Percentiles rank a stretch among this genome's conserved stretches.
These are phyloP conservation scores for Acacia pycnantha DNA, from an alignment of 331 rosid genomes.

Conservation along the genomic window DNA sequence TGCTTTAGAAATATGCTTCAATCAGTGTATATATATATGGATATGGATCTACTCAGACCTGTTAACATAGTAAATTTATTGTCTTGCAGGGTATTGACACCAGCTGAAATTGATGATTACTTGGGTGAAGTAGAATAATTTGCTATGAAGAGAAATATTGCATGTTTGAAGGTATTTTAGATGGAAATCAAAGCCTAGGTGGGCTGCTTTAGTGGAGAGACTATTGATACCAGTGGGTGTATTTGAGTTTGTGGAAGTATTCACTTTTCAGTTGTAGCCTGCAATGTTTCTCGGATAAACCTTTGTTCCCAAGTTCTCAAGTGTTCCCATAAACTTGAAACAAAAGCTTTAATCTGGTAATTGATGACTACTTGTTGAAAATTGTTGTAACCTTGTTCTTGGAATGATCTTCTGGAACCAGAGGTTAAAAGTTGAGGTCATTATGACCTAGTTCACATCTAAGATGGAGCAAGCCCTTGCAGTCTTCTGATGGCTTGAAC, in stretches of 20 bases:
- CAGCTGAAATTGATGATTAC: conserved; percentile 91
- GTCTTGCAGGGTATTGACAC: conserved; percentile 81
- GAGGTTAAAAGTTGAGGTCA: too few species aligned
- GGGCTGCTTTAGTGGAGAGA: neutral
- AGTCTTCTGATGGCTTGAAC: too few species aligned
- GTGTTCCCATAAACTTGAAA: conserved; percentile 4
- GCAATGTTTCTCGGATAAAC: conserved; percentile 22
- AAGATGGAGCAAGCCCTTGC: too few species aligned
- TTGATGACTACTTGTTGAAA: neutral
- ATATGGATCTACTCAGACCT: neutral
- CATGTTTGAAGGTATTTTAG: conserved; percentile 31
- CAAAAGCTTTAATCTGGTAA: conserved; percentile 19
- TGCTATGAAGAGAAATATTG: conserved; percentile 18
- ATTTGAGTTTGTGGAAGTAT: conserved; percentile 18
- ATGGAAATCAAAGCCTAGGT: conserved; percentile 14
- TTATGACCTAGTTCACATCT: too few species aligned
- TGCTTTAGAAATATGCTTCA: neutral
- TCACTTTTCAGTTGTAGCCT: conserved; percentile 8
- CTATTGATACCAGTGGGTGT: conserved; percentile 13
- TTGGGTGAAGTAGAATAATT: conserved; percentile 88
- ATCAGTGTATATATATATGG: neutral
- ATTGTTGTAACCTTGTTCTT: neutral
- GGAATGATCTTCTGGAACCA: neutral
- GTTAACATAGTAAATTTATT: neutral
- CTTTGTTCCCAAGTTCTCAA: neutral